Evolutionary conservation across 75 land plant species (phyloP).

Genomic region (Pinus albicaulis): DNA sequence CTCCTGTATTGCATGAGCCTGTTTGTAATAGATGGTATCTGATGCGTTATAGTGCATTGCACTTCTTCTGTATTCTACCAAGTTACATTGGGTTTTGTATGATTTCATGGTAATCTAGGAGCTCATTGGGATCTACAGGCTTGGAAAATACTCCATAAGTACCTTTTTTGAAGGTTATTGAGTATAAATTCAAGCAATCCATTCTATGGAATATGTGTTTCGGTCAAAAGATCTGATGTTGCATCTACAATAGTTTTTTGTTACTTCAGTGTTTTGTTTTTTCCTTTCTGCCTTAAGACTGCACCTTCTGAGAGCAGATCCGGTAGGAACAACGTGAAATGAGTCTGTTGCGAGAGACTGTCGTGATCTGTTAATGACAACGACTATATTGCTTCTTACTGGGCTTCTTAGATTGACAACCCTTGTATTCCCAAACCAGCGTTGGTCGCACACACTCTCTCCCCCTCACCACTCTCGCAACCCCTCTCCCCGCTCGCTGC

Average conservation of each 20-base stretch:
- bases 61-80: constrained; percentile 76
- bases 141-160: constrained; percentile 83
- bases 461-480: no score
- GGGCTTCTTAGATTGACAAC: no score
- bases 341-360: no score
- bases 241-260: not conserved
- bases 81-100: constrained; percentile 98
- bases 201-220: constrained; percentile 14
- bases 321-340: no score
- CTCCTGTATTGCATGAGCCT: no score
- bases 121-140: constrained; percentile 92
- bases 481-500: no score
- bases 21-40: no score
- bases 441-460: no score
- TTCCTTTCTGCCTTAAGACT: not conserved
- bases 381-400: constrained; percentile 5
- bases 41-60: no score
- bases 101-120: constrained; percentile 88
- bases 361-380: not conserved
- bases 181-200: constrained; percentile 31
- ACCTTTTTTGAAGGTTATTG: constrained; percentile 58
- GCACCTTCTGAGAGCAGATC: no score
- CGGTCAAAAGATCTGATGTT: not conserved
- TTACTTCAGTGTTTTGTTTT: not conserved
- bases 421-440: no score